Evolutionary conservation across 306 rosid genomes (phyloP), one percentile per base, ranked within the genome.

Genomic region (Dalbergia cochinchinensis): DNA sequence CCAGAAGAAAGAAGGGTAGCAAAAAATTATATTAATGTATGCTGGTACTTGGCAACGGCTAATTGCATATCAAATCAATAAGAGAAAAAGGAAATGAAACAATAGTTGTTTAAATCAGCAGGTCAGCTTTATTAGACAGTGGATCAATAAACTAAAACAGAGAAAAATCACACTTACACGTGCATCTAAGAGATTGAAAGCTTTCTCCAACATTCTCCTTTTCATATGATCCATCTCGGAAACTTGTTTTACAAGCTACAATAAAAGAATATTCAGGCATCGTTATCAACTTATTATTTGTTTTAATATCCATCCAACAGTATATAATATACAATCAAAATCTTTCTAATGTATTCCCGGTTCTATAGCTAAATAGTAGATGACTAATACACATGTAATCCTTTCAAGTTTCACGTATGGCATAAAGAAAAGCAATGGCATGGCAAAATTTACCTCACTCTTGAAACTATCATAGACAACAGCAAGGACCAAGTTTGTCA

Each of bases 401-500:
- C 37, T 79, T 62, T 19, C 16, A 79, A 57, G 20, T 45, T 67
- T 18, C 34, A 78, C 50, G 33, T 63, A 44, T 75, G 70, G 33
- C 11, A 50, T n/a, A 61, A 58, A 33, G 44, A 57, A 80, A 65
- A 48, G 68, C 53, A 71, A 67, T 41, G 54, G 80, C 33, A 65
- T 48, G 20, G 48, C 16, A 61, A 79, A 76, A 18, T 42, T 84
- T 88, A 95, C 99, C 99, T 95, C 93, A 81, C 86, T 72, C 87
- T 93, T 95, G 85, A 95, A 95, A 87, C 98, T 93, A 64, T 95
- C 94, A 51, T 93, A 93, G 77, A 95, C 97, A 82, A 95, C 99
- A 42, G 99, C 99, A 83, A 95, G 99, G 47, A 95, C 85, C 91
- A 95, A 87, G 86, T 89, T 95, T 16, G 98, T 95, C 73, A 95